Conservation (phyloP, 306 rosid genomes). For the Vigna reflexopilosa region DNA sequence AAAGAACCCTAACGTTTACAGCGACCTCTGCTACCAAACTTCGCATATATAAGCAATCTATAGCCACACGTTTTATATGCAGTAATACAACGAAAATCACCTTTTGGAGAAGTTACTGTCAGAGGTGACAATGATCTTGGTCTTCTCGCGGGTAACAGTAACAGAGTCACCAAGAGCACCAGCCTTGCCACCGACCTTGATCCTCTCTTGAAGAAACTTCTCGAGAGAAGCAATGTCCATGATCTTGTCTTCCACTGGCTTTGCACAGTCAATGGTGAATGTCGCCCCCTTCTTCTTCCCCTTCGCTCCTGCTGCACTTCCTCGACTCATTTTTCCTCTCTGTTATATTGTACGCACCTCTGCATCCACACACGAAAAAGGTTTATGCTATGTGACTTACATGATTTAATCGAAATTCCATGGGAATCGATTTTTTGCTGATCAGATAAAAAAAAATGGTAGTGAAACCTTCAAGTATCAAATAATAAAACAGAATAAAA, state of each 20-base stretch:
- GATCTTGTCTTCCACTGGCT: constrained; percentile 97
- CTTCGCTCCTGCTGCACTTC: constrained; percentile 72
- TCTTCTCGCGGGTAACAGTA: constrained; percentile 71
- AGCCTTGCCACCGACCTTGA: constrained; percentile 95
- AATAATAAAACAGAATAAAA: neutral
- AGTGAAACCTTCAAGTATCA: neutral
- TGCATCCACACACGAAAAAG: constrained; percentile 2
- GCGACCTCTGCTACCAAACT: neutral
- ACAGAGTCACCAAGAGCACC: constrained; percentile 91
- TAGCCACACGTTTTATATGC: neutral
- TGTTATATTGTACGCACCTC: neutral
- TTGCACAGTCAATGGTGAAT: constrained; percentile 85
- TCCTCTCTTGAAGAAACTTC: constrained; percentile 94
- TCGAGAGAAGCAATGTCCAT: constrained; percentile 97
- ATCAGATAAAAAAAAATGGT: neutral
- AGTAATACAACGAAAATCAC: constrained; percentile 40
- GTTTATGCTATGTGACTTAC: neutral
- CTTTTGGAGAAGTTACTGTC: constrained; percentile 83
- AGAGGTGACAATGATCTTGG: constrained; percentile 78
- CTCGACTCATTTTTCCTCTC: constrained; percentile 76
- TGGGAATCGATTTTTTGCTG: neutral
- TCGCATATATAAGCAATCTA: neutral
- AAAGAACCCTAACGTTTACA: neutral
- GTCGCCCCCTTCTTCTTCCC: constrained; percentile 93
- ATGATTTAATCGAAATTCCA: neutral